Evolutionary conservation across 2,329 filamentous ascomycete genomes (phyloP), one percentile per base, ranked within the genome.

Genomic region (Dactylellina sp.): DNA sequence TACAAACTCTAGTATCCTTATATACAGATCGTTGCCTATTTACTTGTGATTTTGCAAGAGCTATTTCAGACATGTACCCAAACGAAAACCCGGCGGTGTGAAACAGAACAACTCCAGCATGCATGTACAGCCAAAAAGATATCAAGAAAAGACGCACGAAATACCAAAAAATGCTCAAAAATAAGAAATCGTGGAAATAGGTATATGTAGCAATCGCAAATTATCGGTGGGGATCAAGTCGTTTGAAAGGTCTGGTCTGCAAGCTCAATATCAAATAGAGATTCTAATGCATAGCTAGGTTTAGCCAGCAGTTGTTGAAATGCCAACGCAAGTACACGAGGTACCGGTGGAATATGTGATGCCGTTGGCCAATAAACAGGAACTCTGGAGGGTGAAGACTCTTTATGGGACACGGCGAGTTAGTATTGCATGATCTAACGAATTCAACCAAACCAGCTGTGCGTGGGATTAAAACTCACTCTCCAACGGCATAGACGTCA

Each of bases 401-500:
- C 68, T 72, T 11, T 52, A 40, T 12, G 20, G 7, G 24, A 20
- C 40, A n/a, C 25, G 3, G 4, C 14, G 37, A 4, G 25, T 14
- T 40, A 22, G 16, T 14, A 32, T 32, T 24, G 35, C 22, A 42
- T 18, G 5, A 24, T 22, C 7, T 18, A 20, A 6, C 14, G 7
- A 18, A 7, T 12, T 39, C 16, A 14, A 42, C 2, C 12, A 11
- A 16, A 24, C 20, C 14, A 9, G 22, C n/a, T 7, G 2, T n/a
- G n/a, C n/a, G n/a, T n/a, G 6, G 18, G 20, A 9, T 24, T 24
- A 59, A 28, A 60, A 72, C 68, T 65, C 65, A 72, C 68, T 72
- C 68, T 65, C 68, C 68, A 50, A 72, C 50, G 14, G 60, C 68
- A 24, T 72, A 72, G 1, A 60, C 50, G 32, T 60, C 22, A 16